A percentile compares a stretch with the other conserved stretches of the same genome.
phyloP scores from a whole-genome alignment of 2,329 filamentous ascomycete genomes.

The Penicillium sumatraense region DNA sequence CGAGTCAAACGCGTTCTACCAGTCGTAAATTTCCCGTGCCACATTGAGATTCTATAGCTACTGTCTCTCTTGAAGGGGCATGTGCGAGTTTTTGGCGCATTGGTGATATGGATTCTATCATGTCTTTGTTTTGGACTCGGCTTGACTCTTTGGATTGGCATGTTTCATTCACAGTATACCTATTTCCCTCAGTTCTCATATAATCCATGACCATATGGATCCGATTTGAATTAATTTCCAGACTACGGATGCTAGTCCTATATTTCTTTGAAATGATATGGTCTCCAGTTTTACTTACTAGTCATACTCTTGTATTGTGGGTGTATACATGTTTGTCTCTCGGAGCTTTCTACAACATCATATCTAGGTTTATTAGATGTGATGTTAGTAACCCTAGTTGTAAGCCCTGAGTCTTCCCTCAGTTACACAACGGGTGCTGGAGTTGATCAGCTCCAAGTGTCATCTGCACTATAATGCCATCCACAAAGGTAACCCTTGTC shows the following conservation, averaged over 20 bases:
- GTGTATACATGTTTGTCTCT: too few relatives aligned
- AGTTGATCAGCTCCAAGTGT: background rate
- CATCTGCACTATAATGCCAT: background rate
- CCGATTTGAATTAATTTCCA: background rate
- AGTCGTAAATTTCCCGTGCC: slow-evolving; percentile 26
- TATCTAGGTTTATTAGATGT: too few relatives aligned
- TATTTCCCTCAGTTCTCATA: slow-evolving; percentile 3
- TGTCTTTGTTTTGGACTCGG: slow-evolving; percentile 1
- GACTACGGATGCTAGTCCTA: background rate
- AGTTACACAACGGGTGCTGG: background rate
- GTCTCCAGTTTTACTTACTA: too few relatives aligned
- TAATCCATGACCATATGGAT: background rate
- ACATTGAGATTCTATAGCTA: background rate
- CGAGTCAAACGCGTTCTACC: slow-evolving; percentile 49
- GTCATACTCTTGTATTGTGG: too few relatives aligned
- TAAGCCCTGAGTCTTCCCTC: background rate
- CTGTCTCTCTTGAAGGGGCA: background rate
- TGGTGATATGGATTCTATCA: slow-evolving; percentile 7
- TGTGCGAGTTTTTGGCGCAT: slow-evolving; percentile 1
- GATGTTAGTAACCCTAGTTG: too few relatives aligned
- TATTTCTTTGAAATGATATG: background rate
- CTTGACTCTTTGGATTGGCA: slow-evolving; percentile 6
- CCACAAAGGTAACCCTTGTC: background rate
- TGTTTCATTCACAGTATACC: slow-evolving; percentile 17
- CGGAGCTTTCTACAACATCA: too few relatives aligned